Evolutionary conservation across 202 grass and related monocot species (phyloP).

Genomic region (Saccharum hybrid): DNA sequence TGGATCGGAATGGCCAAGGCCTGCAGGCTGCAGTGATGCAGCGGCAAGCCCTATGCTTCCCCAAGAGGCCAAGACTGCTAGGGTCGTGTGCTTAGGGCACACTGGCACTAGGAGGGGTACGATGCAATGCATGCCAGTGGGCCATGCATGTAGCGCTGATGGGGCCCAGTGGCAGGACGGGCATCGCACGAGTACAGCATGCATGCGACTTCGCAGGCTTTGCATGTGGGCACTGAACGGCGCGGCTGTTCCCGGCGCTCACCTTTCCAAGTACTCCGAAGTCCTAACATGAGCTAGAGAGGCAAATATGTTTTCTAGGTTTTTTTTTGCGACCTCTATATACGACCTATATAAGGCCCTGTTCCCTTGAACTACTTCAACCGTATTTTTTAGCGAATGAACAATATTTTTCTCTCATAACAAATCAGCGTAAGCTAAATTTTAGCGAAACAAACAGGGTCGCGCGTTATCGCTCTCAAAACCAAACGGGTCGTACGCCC

Average conservation of each 20-base stretch:
- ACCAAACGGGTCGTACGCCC: too few species aligned
- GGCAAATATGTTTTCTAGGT: not conserved
- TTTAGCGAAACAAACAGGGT: too few species aligned
- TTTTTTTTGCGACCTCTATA: too few species aligned
- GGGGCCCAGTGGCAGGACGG: not conserved
- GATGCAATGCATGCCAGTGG: not conserved
- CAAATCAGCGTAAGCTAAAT: too few species aligned
- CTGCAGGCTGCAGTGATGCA: not conserved
- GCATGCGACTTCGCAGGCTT: conserved; percentile 29
- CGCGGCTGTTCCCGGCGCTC: conserved; percentile 20
- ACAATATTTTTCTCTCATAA: too few species aligned
- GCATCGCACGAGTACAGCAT: conserved; percentile 19
- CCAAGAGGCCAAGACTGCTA: too few species aligned
- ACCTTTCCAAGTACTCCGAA: not conserved
- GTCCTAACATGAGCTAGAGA: too few species aligned
- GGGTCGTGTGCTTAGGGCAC: not conserved
- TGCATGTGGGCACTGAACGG: conserved; percentile 38
- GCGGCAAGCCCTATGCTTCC: not conserved
- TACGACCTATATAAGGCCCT: too few species aligned
- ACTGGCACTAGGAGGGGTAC: not conserved
- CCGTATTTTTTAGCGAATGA: too few species aligned
- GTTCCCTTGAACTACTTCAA: too few species aligned
- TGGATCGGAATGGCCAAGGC: not conserved
- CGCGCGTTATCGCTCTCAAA: too few species aligned
- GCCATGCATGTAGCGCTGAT: not conserved